Evolutionary conservation across 2,329 filamentous ascomycete species (phyloP).

Genomic region (Chaetomiaceae sp.): DNA sequence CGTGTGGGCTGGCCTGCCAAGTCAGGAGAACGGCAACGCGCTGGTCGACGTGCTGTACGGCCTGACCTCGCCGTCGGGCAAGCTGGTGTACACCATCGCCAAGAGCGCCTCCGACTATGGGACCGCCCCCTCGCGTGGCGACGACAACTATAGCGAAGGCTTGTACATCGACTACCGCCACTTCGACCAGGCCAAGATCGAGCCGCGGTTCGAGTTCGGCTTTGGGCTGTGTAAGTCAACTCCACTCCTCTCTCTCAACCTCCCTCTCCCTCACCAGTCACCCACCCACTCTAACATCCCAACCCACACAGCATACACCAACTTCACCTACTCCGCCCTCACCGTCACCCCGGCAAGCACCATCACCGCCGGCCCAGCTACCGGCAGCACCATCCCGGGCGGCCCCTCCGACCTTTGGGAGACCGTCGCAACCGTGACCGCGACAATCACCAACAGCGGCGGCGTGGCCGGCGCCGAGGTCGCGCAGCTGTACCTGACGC

Average conservation of each 20-base stretch:
- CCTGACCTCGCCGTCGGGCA: conserved; percentile 67
- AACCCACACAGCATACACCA: no score
- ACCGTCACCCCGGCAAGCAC: conserved; percentile 48
- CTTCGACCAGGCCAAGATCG: conserved; percentile 61
- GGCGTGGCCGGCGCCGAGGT: conserved; percentile 60
- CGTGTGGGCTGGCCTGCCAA: conserved; percentile 73
- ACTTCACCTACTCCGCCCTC: conserved; percentile 67
- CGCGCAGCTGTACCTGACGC: conserved; percentile 74
- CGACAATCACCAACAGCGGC: conserved; percentile 67
- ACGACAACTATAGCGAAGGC: conserved; percentile 61
- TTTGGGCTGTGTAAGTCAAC: conserved; percentile 73
- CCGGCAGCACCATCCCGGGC: conserved; percentile 55
- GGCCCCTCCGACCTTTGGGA: conserved; percentile 63
- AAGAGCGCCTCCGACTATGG: conserved; percentile 62
- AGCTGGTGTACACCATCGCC: conserved; percentile 68
- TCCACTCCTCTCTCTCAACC: no score
- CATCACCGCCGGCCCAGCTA: no score
- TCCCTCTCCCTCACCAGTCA: no score
- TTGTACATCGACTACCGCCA: conserved; percentile 76
- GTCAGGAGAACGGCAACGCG: conserved; percentile 75
- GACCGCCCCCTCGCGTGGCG: conserved; percentile 65
- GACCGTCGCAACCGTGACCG: conserved; percentile 59
- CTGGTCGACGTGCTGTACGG: conserved; percentile 82
- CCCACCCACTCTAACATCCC: no score
- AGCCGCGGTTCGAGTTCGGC: conserved; percentile 75